Evolutionary conservation across 1,139 yeast genomes (phyloP).

Genomic region (Yamadazyma pseudoaaseri): DNA sequence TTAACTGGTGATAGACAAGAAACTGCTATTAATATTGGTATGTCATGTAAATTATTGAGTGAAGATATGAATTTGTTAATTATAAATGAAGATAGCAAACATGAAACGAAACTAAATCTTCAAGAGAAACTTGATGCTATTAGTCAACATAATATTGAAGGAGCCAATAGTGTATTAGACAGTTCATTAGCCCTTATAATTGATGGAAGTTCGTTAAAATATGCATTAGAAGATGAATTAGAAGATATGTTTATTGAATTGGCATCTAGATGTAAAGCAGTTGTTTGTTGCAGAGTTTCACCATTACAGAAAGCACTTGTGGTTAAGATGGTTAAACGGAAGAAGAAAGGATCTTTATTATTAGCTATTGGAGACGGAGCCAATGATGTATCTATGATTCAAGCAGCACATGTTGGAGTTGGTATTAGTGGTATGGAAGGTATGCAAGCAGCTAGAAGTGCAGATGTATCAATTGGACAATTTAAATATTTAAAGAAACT

Average conservation of each 20-base stretch:
- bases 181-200: slow-evolving; percentile 79
- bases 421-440: slow-evolving; percentile 99
- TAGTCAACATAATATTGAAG: slow-evolving; percentile 61
- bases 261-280: slow-evolving; percentile 90
- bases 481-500: slow-evolving; percentile 82
- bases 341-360: slow-evolving; percentile 62
- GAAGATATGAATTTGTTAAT: slow-evolving; percentile 95
- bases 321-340: slow-evolving; percentile 76
- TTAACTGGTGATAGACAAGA: slow-evolving; percentile 98
- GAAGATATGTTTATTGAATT: slow-evolving; percentile 78
- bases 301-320: slow-evolving; percentile 98
- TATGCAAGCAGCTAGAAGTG: slow-evolving; percentile 98
- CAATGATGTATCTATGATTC: slow-evolving; percentile 98
- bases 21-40: slow-evolving; percentile 98
- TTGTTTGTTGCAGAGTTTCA: slow-evolving; percentile 90
- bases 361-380: slow-evolving; percentile 98
- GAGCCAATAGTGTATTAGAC: slow-evolving; percentile 58
- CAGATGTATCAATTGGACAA: slow-evolving; percentile 96
- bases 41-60: slow-evolving; percentile 90
- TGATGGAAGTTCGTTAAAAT: slow-evolving; percentile 88
- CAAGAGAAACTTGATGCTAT: slow-evolving; percentile 76
- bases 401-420: slow-evolving; percentile 96
- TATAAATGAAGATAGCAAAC: slow-evolving; percentile 81
- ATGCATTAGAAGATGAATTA: slow-evolving; percentile 76
- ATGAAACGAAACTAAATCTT: slow-evolving; percentile 70